phyloP scores from a whole-genome alignment of 2,329 filamentous ascomycete species.

The Gnomoniopsis smithogilvyi region DNA sequence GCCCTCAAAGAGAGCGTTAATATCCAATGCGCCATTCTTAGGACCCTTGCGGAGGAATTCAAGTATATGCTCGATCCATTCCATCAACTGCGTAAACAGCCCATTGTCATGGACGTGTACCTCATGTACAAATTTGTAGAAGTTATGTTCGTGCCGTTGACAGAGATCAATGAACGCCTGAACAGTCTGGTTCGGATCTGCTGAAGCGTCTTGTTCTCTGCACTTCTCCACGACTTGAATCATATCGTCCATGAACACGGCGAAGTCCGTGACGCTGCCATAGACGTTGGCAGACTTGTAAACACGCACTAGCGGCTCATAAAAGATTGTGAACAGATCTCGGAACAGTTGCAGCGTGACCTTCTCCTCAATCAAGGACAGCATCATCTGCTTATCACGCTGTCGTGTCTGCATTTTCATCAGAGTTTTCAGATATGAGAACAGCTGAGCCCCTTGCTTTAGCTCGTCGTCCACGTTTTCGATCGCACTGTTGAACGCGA shows the following conservation, averaged over 20 bases:
- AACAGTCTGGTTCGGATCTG: constrained; percentile 96
- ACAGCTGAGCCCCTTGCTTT: constrained; percentile 84
- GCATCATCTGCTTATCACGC: constrained; percentile 96
- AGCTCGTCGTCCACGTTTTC: constrained; percentile 88
- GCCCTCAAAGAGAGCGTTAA: constrained; percentile 89
- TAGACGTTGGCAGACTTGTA: constrained; percentile 99
- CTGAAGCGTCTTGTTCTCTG: constrained; percentile 75
- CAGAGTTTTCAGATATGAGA: constrained; percentile 91
- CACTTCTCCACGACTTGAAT: constrained; percentile 70
- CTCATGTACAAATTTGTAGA: constrained; percentile 99
- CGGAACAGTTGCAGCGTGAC: constrained; percentile 96
- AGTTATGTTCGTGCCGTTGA: constrained; percentile 89
- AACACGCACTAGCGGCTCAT: constrained; percentile 92
- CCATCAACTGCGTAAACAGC: constrained; percentile 93
- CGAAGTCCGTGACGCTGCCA: constrained; percentile 95
- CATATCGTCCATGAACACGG: constrained; percentile 87
- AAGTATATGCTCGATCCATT: constrained; percentile 93
- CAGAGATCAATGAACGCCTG: constrained; percentile 98
- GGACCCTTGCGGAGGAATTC: constrained; percentile 89
- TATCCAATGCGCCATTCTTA: constrained; percentile 80
- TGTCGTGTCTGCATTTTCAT: constrained; percentile 89
- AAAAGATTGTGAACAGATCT: constrained; percentile 97
- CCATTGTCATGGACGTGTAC: constrained; percentile 97
- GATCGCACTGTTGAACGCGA: constrained; percentile 92
- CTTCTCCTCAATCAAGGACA: constrained; percentile 90